phyloP scores from a whole-genome alignment of 2,329 filamentous ascomycete genomes.

The Penicillium digitatum region DNA sequence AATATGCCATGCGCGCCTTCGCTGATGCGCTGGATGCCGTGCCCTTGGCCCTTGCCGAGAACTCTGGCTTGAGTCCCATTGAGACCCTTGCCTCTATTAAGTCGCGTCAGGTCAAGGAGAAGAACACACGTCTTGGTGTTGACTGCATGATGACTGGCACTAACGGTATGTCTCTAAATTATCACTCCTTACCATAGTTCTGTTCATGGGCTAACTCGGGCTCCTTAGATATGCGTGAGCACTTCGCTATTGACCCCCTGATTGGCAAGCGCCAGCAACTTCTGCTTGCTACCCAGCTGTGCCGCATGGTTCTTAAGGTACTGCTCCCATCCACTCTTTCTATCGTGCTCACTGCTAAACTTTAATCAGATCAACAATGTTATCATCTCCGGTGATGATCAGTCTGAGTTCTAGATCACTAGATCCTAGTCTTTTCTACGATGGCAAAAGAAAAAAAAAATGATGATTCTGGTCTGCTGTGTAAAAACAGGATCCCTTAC shows the following conservation, averaged over 20 bases:
- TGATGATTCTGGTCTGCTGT: slow-evolving; percentile 23
- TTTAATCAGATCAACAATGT: slow-evolving; percentile 72
- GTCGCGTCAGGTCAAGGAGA: slow-evolving; percentile 89
- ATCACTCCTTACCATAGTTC: background rate
- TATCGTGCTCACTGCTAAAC: slow-evolving; percentile 16
- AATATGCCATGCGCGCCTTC: slow-evolving; percentile 98
- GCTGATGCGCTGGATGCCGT: slow-evolving; percentile 89
- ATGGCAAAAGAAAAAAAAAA: slow-evolving; percentile 20
- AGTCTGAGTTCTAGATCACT: slow-evolving; percentile 71
- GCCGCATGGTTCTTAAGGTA: slow-evolving; percentile 95
- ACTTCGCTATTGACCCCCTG: slow-evolving; percentile 96
- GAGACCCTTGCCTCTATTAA: slow-evolving; percentile 93
- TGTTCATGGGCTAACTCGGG: slow-evolving; percentile 6
- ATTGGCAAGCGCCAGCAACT: slow-evolving; percentile 98
- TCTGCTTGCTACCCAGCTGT: slow-evolving; percentile 91
- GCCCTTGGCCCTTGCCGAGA: slow-evolving; percentile 95
- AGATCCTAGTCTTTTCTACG: slow-evolving; percentile 20
- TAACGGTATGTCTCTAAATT: slow-evolving; percentile 59
- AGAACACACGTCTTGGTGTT: slow-evolving; percentile 75
- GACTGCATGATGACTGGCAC: slow-evolving; percentile 96
- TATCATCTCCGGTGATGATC: slow-evolving; percentile 81
- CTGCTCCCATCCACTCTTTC: slow-evolving; percentile 1
- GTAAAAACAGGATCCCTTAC: slow-evolving; percentile 27
- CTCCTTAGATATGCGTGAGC: slow-evolving; percentile 81
- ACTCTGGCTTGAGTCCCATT: slow-evolving; percentile 92